These are phyloP conservation scores for Fusarium falciforme DNA, from an alignment of 2,329 filamentous ascomycete genomes.

Conservation along the genomic window DNA sequence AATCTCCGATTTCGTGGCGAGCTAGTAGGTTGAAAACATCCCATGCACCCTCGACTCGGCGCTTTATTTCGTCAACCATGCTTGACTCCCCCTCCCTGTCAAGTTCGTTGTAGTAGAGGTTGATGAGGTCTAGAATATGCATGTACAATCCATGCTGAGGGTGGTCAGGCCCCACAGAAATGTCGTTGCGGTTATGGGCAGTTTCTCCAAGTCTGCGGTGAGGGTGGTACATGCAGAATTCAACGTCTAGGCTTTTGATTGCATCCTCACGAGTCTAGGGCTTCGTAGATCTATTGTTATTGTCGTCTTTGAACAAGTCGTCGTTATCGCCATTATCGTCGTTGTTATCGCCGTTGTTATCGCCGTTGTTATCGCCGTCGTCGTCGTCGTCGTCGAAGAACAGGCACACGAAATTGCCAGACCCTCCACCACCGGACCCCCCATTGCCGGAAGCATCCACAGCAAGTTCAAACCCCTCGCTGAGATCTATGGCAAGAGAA, in stretches of 20 bases:
- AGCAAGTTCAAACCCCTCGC: neutral
- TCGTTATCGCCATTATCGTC: no score
- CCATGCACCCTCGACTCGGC: neutral
- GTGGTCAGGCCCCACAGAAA: neutral
- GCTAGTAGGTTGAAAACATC: neutral
- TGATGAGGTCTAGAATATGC: neutral
- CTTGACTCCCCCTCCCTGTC: neutral
- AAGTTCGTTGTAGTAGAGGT: neutral
- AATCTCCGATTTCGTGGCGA: no score
- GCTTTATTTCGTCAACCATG: neutral
- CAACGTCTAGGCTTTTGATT: neutral
- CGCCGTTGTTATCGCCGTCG: neutral
- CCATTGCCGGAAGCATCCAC: neutral
- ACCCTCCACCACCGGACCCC: neutral
- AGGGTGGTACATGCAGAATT: neutral
- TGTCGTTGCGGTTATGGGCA: neutral
- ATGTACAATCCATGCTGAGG: neutral
- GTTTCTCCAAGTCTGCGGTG: neutral
- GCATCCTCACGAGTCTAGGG: neutral
- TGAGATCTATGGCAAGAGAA: neutral
- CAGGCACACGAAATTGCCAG: neutral
- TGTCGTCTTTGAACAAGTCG: no score
- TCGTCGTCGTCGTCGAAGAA: neutral
- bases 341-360: no score
- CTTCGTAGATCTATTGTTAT: neutral